Percentiles rank a stretch among this genome's conserved stretches.
phyloP scores from a whole-genome alignment of 768 basidiomycete species.

The Hericium erinaceus region DNA sequence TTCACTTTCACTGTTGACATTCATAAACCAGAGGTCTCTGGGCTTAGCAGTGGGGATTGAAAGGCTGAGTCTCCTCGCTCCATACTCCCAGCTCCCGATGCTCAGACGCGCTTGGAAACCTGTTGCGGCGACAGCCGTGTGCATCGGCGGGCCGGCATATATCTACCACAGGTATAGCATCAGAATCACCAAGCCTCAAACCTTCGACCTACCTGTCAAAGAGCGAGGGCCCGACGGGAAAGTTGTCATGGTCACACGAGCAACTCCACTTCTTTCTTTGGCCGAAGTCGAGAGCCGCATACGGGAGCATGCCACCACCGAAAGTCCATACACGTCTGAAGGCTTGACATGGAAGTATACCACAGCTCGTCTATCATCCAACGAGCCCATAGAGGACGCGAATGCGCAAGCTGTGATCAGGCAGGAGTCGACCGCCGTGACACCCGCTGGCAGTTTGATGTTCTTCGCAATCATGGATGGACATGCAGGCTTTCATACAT shows the following conservation, averaged over 20 bases:
- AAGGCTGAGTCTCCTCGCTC: too few species aligned
- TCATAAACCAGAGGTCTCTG: too few species aligned
- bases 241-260: constrained; percentile 39
- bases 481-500: constrained; percentile 79
- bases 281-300: constrained; percentile 48
- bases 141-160: constrained; percentile 52
- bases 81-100: constrained; percentile 30
- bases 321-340: constrained; percentile 38
- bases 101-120: constrained; percentile 63
- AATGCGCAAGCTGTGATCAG: constrained; percentile 60
- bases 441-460: constrained; percentile 59
- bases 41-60: too few species aligned
- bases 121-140: constrained; percentile 41
- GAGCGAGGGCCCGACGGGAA: constrained; percentile 52
- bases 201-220: constrained; percentile 53
- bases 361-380: constrained; percentile 74
- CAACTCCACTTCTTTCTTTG: constrained; percentile 48
- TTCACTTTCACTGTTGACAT: too few species aligned
- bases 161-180: constrained; percentile 39
- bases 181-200: constrained; percentile 24
- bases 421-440: constrained; percentile 50
- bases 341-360: constrained; percentile 66
- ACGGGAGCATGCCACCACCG: constrained; percentile 38
- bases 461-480: constrained; percentile 92
- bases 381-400: constrained; percentile 89